phyloP scores from a whole-genome alignment of 345 rosid species.

The Arabis alpina region DNA sequence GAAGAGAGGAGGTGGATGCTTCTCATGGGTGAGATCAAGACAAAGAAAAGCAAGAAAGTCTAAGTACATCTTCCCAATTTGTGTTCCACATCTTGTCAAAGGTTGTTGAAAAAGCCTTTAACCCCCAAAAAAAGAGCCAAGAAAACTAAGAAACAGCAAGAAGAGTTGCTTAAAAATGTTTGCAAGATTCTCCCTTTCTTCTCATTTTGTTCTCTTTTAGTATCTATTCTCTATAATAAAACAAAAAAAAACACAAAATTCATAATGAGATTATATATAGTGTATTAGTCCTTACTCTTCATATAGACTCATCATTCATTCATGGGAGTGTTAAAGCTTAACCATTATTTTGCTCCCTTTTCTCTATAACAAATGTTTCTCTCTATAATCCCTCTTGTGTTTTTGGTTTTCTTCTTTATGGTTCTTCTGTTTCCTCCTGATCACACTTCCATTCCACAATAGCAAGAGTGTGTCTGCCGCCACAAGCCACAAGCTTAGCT shows the following conservation, averaged over 20 bases:
- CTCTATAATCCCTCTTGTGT: constrained; percentile 4
- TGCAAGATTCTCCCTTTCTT: constrained; percentile 25
- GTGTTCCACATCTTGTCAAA: constrained; percentile 49
- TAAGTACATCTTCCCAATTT: constrained; percentile 45
- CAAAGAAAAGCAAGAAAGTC: constrained; percentile 53
- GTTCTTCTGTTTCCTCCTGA: constrained; percentile 32
- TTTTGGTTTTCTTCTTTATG: constrained; percentile 17
- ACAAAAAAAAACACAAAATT: not conserved
- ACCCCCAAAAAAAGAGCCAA: constrained; percentile 4
- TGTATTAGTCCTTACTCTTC: constrained; percentile 19
- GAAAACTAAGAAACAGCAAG: constrained; percentile 22
- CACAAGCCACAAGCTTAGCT: constrained; percentile 81
- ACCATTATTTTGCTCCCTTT: constrained; percentile 24
- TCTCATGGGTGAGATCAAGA: constrained; percentile 69
- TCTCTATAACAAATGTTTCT: constrained; percentile 32
- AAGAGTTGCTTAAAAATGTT: not conserved
- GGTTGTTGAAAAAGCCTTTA: constrained; percentile 38
- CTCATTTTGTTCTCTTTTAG: constrained; percentile 11
- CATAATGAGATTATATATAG: constrained; percentile 16
- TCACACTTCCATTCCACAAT: constrained; percentile 70
- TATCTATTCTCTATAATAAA: constrained; percentile 6
- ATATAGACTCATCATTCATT: constrained; percentile 27
- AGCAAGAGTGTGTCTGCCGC: constrained; percentile 95
- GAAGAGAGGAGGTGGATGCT: constrained; percentile 60
- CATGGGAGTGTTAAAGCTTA: constrained; percentile 32